Evolutionary conservation across 805 yeast genomes (phyloP), one percentile per base, ranked within the genome.

Genomic region (Yarrowia sp.): DNA sequence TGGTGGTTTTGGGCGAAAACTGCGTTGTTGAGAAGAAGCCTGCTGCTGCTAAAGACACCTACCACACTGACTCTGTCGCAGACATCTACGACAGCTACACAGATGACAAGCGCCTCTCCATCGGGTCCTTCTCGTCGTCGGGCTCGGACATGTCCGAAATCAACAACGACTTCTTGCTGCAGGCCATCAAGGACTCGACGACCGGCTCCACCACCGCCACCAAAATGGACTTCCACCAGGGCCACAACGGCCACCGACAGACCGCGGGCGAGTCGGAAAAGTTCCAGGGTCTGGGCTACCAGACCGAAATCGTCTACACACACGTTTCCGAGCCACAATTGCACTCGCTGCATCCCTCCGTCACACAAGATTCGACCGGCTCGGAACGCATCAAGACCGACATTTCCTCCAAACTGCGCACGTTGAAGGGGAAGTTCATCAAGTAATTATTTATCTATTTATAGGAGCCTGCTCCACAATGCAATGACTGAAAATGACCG

Each of bases 171-270:
- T 54, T 54, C 17, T 24, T 54, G 19, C 46, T 54, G 19, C 46
- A 54, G 33, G 61, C 61, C 17, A 24, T 54, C 46, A 35, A 14
- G n/a, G 59, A 51, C 59, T 51, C 59, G 22, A 17, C 59, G 14
- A 36, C 59, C 16, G 41, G 32, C 21, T 2, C 16, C 6, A 5
- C 43, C 16, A 11, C 21, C 10, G 32, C 30, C 40, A 12, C 40
- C 11, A 51, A 51, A 36, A 36, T 35, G 59, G 59, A 51, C 43
- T 35, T 51, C n/a, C 59, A 51, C 43, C 59, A 51, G 59, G 16
- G 30, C 21, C 59, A 51, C 24, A 6, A 35, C 16, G 59, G 59
- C 38, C 59, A 51, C 44, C 9, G 59, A n/a, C 32, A 22, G 35
- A 36, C 59, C 3, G 44, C 43, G 6, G 59, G 35, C 35, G 16